Conservation (phyloP, 2,329 filamentous ascomycete species). For the Trichoderma sp. region DNA sequence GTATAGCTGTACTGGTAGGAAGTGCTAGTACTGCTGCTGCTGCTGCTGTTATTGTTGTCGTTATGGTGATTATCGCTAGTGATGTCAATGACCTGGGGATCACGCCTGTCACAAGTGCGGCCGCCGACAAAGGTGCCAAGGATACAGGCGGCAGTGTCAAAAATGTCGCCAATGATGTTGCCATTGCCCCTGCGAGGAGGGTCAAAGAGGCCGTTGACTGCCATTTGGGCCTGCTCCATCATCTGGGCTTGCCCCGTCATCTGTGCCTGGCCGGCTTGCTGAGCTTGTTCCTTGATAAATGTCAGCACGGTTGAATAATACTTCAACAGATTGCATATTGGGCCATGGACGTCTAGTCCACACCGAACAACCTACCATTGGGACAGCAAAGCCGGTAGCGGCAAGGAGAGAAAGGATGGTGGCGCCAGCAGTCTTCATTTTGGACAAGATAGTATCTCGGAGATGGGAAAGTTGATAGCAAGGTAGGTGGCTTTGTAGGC, state of each 20-base stretch:
- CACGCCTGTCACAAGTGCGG: background rate
- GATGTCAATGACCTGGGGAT: background rate
- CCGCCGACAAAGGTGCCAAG: background rate
- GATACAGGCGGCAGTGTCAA: constrained; percentile 10
- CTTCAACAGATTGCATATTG: background rate
- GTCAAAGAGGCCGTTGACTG: background rate
- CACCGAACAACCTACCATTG: background rate
- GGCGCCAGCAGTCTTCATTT: constrained; percentile 5
- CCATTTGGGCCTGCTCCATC: background rate
- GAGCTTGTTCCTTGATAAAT: background rate
- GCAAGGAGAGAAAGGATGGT: constrained; percentile 1
- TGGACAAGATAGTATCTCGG: background rate
- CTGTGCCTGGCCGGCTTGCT: background rate
- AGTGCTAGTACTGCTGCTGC: background rate
- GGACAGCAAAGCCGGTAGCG: background rate
- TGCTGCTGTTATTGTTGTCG: background rate
- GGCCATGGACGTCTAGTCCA: background rate
- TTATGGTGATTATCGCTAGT: background rate
- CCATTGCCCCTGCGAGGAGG: background rate
- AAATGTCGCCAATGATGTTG: constrained; percentile 1
- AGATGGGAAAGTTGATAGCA: background rate
- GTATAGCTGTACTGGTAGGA: background rate
- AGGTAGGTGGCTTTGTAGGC: background rate
- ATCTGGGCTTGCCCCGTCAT: background rate
- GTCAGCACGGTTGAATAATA: background rate